Base-by-base conservation (phyloP, 2,329 filamentous ascomycete genomes). In the Alternaria postmessia region DNA sequence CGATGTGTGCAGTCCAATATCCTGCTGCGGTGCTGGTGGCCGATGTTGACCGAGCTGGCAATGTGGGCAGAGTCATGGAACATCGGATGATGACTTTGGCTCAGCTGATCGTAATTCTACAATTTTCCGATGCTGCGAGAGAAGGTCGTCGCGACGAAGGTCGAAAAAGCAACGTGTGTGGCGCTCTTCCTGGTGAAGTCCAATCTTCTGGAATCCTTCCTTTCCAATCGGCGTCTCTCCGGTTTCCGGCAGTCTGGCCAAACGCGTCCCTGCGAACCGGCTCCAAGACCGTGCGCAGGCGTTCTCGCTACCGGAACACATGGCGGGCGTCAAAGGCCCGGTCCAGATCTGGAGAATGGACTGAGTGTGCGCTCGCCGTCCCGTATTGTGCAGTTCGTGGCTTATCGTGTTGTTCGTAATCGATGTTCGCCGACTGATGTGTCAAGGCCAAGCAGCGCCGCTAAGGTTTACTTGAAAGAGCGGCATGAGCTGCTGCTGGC, bases 211-310 rank as follows among this genome's bases (percentile, higher is more conserved):
- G 26, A 22, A 22, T n/a, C 9, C 57, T 28, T 36, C 12, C n/a
- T 30, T 34, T 43, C 53, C 53, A 56, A 60, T 51, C 57, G 57
- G 53, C 24, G 9, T 9, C 16, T 51, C 41, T 39, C 46, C 41
- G 57, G 39, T 39, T 32, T 43, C 53, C 57, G 39, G 11, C 26
- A 38, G 42, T 47, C 34, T 52, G 47, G 48, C 34, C 49, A 48
- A 44, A 26, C 32, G 16, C 34, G 34, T 47, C 39, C 38, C 47
- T 52, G 36, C 57, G 5, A 52, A 14, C 26, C 41, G 42, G 53
- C 41, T 52, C 41, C 3, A 41, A 49, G 51, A 32, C 47, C 38
- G 44, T 41, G 43, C 44, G 44, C 44, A 4, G 36, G 30, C 26
- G 28, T 14, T 48, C 24, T 51, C 39, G 49, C 38, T 53, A 14